phyloP scores from a whole-genome alignment of 2,329 filamentous ascomycete species.

The Coniella vitis region DNA sequence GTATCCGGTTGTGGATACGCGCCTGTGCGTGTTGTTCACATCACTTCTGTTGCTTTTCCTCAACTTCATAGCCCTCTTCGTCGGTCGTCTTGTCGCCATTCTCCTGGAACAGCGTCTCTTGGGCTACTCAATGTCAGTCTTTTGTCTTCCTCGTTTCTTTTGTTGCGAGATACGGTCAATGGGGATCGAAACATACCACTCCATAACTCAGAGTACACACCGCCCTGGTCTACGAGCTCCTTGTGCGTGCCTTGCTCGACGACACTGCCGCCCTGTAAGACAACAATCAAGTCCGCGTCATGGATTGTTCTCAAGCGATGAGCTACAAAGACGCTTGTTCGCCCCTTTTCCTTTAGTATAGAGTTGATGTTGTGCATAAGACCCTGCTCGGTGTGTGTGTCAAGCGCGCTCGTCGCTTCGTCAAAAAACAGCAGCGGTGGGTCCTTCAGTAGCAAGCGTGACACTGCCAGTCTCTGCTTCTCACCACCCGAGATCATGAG shows the following conservation, averaged over 20 bases:
- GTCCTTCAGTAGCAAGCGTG: slow-evolving; percentile 78
- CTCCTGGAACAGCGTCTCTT: slow-evolving; percentile 52
- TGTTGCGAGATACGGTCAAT: background rate
- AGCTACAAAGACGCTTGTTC: slow-evolving; percentile 92
- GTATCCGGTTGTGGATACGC: background rate
- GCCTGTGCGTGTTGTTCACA: too few relatives aligned
- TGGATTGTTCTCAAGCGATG: slow-evolving; percentile 90
- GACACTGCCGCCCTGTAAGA: slow-evolving; percentile 76
- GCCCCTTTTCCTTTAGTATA: slow-evolving; percentile 77
- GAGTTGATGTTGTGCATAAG: slow-evolving; percentile 89
- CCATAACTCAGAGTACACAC: slow-evolving; percentile 87
- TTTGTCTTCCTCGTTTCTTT: too few relatives aligned
- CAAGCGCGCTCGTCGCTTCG: slow-evolving; percentile 85
- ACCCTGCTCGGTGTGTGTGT: slow-evolving; percentile 89
- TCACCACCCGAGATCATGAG: slow-evolving; percentile 97
- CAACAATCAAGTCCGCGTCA: slow-evolving; percentile 88
- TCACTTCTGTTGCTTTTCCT: slow-evolving; percentile 40
- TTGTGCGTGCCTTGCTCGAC: slow-evolving; percentile 84
- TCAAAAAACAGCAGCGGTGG: slow-evolving; percentile 90
- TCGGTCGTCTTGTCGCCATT: slow-evolving; percentile 37
- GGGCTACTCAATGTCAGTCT: slow-evolving; percentile 36
- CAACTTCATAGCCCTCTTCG: slow-evolving; percentile 33
- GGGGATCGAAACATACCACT: slow-evolving; percentile 54
- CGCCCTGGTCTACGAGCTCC: slow-evolving; percentile 69
- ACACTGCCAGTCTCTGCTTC: slow-evolving; percentile 84